Evolutionary conservation across 805 yeast genomes (phyloP).

Genomic region (Myxozyma nipponensis): DNA sequence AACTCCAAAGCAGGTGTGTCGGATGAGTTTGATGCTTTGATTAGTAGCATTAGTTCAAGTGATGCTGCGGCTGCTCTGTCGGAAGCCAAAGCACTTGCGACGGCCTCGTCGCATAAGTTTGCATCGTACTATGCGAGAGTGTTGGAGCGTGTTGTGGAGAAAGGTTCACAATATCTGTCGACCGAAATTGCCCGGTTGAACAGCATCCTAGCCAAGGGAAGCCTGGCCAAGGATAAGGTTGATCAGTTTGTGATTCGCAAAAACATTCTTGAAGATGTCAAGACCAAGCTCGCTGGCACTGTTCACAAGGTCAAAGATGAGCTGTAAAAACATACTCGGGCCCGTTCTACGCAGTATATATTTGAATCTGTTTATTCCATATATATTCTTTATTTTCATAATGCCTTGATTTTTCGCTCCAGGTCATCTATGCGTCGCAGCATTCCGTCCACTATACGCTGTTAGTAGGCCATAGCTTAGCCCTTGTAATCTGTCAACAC

Average conservation of each 20-base stretch:
- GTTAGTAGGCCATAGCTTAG: background rate
- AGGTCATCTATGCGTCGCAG: slow-evolving; percentile 18
- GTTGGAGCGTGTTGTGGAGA: slow-evolving; percentile 32
- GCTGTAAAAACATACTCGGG: slow-evolving; percentile 2
- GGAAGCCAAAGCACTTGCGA: slow-evolving; percentile 38
- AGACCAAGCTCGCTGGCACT: slow-evolving; percentile 9
- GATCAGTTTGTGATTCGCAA: slow-evolving; percentile 52
- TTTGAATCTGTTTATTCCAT: background rate
- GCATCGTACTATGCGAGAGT: slow-evolving; percentile 32
- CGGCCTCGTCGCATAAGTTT: slow-evolving; percentile 17
- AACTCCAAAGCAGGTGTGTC: slow-evolving; percentile 43
- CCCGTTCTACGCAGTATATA: background rate
- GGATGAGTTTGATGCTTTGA: slow-evolving; percentile 36
- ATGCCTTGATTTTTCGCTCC: slow-evolving; percentile 4
- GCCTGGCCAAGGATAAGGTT: slow-evolving; percentile 41
- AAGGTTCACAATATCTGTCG: slow-evolving; percentile 39
- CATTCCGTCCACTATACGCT: slow-evolving; percentile 14
- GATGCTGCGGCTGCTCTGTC: slow-evolving; percentile 39
- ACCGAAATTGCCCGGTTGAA: slow-evolving; percentile 48
- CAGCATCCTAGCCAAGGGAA: slow-evolving; percentile 40
- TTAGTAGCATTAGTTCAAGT: slow-evolving; percentile 35
- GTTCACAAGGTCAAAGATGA: slow-evolving; percentile 14
- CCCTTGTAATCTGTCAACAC: no score
- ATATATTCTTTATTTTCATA: background rate
- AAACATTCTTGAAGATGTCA: slow-evolving; percentile 46